Base-by-base conservation (phyloP, 2,329 filamentous ascomycete genomes). In the Apiospora rasikravindrae region DNA sequence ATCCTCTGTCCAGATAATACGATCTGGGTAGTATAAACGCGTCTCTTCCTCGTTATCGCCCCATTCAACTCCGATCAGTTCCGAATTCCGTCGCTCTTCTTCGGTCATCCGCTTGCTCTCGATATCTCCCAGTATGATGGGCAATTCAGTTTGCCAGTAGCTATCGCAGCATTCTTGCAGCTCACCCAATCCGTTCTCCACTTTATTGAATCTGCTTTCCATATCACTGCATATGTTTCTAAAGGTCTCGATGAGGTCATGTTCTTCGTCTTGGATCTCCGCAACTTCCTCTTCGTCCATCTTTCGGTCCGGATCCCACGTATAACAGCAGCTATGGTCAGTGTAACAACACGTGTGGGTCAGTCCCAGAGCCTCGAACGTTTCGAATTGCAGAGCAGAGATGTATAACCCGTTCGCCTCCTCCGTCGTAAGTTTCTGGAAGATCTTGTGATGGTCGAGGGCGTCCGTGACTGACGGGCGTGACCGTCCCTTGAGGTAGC, bases 221-320 rank as follows among this genome's bases (percentile, higher is more conserved):
- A 71, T 67, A 24, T 71, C 69, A 2, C 4, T n/a, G 14, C 51
- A 44, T 47, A 71, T 16, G 24, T 26, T 14, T 29, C 53, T 53
- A n/a, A 66, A 40, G 16, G 49, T 19, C 11, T 24, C 44, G 26
- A 67, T 24, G 24, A 71, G 69, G 24, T 42, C 19, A 2, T 22
- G 14, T 24, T 71, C 40, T 61, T 71, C 69, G 22, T 71, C 57
- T 19, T 71, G 64, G 14, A 71, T 71, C 2, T 40, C 49, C 16
- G 40, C 4, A 1, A 49, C n/a, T 14, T 70, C 69, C 11, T 67
- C 69, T 11, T 67, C n/a, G 2, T 67, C 37, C 11, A 53, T 29
- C 1, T 6, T 16, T 16, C 11, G 49, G 24, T 26, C 1, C 8
- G 49, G 49, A 13, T 51, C 49, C 49, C 37, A 26, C 37, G 33